phyloP scores from a whole-genome alignment of 257 asterid genomes.

The Misopates orontium region DNA sequence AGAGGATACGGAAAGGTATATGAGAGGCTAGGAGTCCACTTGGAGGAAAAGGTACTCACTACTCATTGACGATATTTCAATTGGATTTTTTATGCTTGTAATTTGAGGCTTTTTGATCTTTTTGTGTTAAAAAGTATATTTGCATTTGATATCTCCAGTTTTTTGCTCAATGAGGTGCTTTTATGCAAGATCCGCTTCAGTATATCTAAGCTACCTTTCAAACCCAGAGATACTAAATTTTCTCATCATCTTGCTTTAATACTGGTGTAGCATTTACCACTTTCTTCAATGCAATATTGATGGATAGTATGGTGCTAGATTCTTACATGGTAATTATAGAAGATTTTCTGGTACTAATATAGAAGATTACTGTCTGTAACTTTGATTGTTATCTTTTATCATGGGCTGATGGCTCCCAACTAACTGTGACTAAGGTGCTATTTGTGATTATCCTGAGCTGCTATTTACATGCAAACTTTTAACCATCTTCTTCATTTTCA shows the following conservation, averaged over 20 bases:
- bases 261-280: not conserved
- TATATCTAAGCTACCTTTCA: not conserved
- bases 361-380: not conserved
- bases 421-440: not conserved
- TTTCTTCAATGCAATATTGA: not conserved
- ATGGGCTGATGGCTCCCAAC: not conserved
- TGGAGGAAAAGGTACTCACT: slow-evolving; percentile 85
- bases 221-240: not conserved
- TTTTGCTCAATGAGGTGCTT: not conserved
- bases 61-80: not conserved
- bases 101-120: not conserved
- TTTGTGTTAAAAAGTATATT: not conserved
- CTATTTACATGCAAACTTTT: slow-evolving; percentile 16
- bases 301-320: not conserved
- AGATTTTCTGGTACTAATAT: slow-evolving; percentile 9
- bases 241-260: not conserved
- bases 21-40: slow-evolving; percentile 66
- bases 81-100: slow-evolving; percentile 20
- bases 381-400: not conserved
- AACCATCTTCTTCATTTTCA: slow-evolving; percentile 25
- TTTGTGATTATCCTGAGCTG: slow-evolving; percentile 3
- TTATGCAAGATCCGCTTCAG: not conserved
- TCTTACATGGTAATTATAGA: slow-evolving; percentile 7
- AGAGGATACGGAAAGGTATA: slow-evolving; percentile 68
- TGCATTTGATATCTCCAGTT: not conserved